Conservation (phyloP, 257 asterid species). For the Fraxinus quadrangulata region DNA sequence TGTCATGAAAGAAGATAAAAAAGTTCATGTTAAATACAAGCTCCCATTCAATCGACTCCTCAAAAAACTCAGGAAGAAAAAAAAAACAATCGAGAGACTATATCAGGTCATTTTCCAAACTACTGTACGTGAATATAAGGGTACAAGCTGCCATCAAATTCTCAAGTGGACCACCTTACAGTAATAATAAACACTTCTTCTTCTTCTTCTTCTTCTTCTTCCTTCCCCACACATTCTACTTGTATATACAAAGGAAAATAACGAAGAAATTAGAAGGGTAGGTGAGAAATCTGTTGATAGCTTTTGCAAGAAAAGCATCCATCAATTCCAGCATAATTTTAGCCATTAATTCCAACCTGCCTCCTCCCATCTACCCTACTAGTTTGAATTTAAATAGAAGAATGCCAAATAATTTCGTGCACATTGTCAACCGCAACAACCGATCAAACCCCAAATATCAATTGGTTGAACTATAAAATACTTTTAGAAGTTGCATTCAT, state of each 20-base stretch:
- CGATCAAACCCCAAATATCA: constrained; percentile 3
- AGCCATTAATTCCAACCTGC: constrained; percentile 11
- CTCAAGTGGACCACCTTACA: background rate
- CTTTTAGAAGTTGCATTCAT: background rate
- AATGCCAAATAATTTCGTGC: background rate
- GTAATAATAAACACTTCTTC: no score
- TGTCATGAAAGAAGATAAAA: constrained; percentile 7
- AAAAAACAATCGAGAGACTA: background rate
- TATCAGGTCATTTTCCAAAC: background rate
- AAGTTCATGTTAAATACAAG: background rate
- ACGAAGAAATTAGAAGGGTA: background rate
- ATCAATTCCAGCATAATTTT: constrained; percentile 1
- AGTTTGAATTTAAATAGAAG: background rate
- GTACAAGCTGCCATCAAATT: background rate
- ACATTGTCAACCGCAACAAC: background rate
- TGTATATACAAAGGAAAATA: background rate
- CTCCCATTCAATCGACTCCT: no score
- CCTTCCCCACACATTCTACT: background rate
- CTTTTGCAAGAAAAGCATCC: background rate
- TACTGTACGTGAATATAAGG: background rate
- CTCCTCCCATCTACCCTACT: constrained; percentile 27
- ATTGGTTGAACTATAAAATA: background rate
- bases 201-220: no score
- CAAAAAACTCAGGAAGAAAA: background rate
- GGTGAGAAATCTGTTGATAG: constrained; percentile 15